Percentiles rank a stretch among this genome's conserved stretches.
phyloP scores from a whole-genome alignment of 2,329 filamentous ascomycete genomes.

The Fusarium nurragi region DNA sequence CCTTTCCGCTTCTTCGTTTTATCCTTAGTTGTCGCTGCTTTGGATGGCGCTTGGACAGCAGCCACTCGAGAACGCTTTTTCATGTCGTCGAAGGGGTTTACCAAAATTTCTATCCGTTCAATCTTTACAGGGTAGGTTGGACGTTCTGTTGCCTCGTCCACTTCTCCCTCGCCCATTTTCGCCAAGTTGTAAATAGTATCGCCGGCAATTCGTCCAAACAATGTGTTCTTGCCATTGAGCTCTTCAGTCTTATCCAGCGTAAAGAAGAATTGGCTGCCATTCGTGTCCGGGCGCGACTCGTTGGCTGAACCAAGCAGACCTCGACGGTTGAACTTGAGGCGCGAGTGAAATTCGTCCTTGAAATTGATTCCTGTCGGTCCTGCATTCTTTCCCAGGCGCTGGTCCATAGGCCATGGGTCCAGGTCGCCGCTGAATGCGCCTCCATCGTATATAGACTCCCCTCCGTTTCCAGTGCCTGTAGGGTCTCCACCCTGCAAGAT shows the following conservation, averaged over 20 bases:
- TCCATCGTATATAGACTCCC: conserved; percentile 91
- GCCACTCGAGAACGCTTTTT: conserved; percentile 71
- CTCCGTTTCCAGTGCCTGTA: conserved; percentile 89
- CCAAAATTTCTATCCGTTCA: conserved; percentile 75
- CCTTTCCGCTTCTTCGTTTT: conserved; percentile 77
- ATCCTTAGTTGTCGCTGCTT: conserved; percentile 56
- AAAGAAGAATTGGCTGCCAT: conserved; percentile 97
- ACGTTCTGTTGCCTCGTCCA: conserved; percentile 80
- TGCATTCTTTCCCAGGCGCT: conserved; percentile 69
- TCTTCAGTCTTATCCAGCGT: conserved; percentile 87
- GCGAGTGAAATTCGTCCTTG: conserved; percentile 89
- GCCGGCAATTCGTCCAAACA: conserved; percentile 91
- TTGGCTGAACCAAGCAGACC: conserved; percentile 98
- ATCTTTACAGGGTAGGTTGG: conserved; percentile 89
- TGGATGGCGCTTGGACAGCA: conserved; percentile 56
- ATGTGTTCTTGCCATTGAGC: conserved; percentile 86
- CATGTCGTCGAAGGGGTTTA: conserved; percentile 87
- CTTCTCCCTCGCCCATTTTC: conserved; percentile 89
- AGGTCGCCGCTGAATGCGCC: conserved; percentile 77
- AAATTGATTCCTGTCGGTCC: conserved; percentile 69
- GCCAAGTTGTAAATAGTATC: conserved; percentile 96
- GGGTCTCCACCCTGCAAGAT: conserved; percentile 95
- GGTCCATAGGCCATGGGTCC: conserved; percentile 76
- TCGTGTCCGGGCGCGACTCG: conserved; percentile 77
- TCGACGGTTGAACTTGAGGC: conserved; percentile 90